Evolutionary conservation across 2,329 filamentous ascomycete genomes (phyloP).

Genomic region (Dendryphion nanum): DNA sequence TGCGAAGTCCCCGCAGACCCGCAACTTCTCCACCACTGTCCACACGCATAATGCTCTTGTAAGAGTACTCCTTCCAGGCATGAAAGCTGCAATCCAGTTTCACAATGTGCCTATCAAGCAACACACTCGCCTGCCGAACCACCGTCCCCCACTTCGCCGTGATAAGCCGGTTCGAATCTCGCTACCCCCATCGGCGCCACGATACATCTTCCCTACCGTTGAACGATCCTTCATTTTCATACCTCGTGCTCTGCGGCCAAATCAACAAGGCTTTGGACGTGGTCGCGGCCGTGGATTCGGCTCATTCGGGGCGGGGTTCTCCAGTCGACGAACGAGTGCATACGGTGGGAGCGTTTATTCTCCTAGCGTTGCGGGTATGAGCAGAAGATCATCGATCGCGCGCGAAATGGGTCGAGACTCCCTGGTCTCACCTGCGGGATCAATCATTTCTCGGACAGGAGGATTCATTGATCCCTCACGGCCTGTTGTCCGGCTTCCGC

Average conservation of each 20-base stretch:
- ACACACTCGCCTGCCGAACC: slow-evolving; percentile 91
- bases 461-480: slow-evolving; percentile 60
- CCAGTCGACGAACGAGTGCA: slow-evolving; percentile 75
- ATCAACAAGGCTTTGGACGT: slow-evolving; percentile 73
- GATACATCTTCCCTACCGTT: slow-evolving; percentile 86
- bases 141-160: slow-evolving; percentile 86
- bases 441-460: slow-evolving; percentile 67
- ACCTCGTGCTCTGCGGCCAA: slow-evolving; percentile 86
- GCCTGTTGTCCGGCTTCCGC: slow-evolving; percentile 82
- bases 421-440: slow-evolving; percentile 77
- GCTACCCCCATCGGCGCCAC: slow-evolving; percentile 72
- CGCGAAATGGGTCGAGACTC: slow-evolving; percentile 68
- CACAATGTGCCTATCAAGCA: slow-evolving; percentile 78
- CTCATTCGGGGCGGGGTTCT: slow-evolving; percentile 61
- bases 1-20: slow-evolving; percentile 34
- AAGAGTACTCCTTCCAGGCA: slow-evolving; percentile 74
- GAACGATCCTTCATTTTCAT: slow-evolving; percentile 98
- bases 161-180: slow-evolving; percentile 97
- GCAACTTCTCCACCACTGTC: slow-evolving; percentile 73
- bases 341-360: slow-evolving; percentile 81
- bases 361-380: slow-evolving; percentile 83
- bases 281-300: slow-evolving; percentile 72
- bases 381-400: slow-evolving; percentile 77
- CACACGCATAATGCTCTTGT: slow-evolving; percentile 83
- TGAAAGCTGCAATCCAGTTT: slow-evolving; percentile 70